phyloP scores from a whole-genome alignment of 306 rosid genomes.

The Coriaria nepalensis region DNA sequence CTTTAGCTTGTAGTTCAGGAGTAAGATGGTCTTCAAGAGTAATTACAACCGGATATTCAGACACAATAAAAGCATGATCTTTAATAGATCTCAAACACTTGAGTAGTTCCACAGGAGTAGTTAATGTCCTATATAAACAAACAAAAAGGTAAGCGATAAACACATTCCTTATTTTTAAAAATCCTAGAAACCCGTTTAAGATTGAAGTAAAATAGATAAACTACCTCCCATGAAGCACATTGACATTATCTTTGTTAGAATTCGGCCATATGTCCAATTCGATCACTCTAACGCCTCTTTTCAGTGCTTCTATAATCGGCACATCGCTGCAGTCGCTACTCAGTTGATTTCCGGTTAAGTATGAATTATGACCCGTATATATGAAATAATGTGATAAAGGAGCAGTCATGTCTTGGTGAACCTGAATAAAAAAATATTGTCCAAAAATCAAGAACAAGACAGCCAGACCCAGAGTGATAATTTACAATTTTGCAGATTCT shows the following conservation, averaged over 20 bases:
- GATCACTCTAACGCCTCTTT: constrained; percentile 85
- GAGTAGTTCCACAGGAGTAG: constrained; percentile 80
- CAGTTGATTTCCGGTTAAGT: constrained; percentile 91
- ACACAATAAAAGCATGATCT: constrained; percentile 64
- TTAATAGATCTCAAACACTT: constrained; percentile 75
- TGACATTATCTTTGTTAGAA: constrained; percentile 50
- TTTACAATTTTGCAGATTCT: too few species aligned
- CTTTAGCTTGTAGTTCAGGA: constrained; percentile 89
- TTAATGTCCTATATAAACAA: constrained; percentile 55
- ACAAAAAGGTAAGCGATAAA: background rate
- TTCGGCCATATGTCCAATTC: constrained; percentile 99
- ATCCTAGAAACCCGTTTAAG: background rate
- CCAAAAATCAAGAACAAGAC: background rate
- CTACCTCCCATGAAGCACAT: constrained; percentile 97
- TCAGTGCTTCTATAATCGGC: constrained; percentile 58
- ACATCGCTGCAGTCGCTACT: constrained; percentile 93
- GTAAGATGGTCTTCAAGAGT: constrained; percentile 95
- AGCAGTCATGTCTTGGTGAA: constrained; percentile 75
- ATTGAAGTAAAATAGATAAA: background rate
- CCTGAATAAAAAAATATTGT: constrained; percentile 28
- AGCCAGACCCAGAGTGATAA: too few species aligned
- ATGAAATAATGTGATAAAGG: constrained; percentile 89
- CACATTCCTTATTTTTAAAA: too few species aligned
- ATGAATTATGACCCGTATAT: constrained; percentile 91
- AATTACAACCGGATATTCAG: constrained; percentile 87